Evolutionary conservation across 371 early-diverging fungal genomes (phyloP).

Genomic region (Racocetra persica): DNA sequence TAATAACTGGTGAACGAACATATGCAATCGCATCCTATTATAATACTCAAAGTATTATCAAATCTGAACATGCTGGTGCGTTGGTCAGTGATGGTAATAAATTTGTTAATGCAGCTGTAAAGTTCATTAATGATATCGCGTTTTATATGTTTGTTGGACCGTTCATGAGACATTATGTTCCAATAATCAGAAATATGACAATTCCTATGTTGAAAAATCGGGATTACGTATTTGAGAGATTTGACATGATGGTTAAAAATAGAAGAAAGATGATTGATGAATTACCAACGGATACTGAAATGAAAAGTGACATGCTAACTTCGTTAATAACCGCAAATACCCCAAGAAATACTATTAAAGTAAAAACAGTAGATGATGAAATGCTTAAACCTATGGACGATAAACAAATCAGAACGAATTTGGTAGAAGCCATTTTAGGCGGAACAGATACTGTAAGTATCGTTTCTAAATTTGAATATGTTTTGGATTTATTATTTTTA

Average conservation of each 20-base stretch:
- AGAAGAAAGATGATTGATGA: neutral
- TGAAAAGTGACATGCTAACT: constrained; percentile 23
- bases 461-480: neutral
- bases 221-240: too few species aligned
- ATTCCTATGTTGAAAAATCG: too few species aligned
- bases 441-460: neutral
- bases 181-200: too few species aligned
- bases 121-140: too few species aligned
- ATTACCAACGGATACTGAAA: neutral
- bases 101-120: too few species aligned
- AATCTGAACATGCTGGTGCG: too few species aligned
- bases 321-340: constrained; percentile 21
- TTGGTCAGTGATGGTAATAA: too few species aligned
- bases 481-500: too few species aligned
- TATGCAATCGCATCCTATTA: neutral
- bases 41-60: neutral
- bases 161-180: too few species aligned
- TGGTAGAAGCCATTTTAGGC: neutral
- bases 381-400: constrained; percentile 1
- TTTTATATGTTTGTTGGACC: too few species aligned
- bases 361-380: neutral
- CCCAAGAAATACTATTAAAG: neutral
- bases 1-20: neutral
- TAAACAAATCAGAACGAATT: constrained; percentile 1
- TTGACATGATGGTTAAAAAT: neutral